Evolutionary conservation across 2,329 filamentous ascomycete genomes (phyloP).

Genomic region (Diaporthe batatas): DNA sequence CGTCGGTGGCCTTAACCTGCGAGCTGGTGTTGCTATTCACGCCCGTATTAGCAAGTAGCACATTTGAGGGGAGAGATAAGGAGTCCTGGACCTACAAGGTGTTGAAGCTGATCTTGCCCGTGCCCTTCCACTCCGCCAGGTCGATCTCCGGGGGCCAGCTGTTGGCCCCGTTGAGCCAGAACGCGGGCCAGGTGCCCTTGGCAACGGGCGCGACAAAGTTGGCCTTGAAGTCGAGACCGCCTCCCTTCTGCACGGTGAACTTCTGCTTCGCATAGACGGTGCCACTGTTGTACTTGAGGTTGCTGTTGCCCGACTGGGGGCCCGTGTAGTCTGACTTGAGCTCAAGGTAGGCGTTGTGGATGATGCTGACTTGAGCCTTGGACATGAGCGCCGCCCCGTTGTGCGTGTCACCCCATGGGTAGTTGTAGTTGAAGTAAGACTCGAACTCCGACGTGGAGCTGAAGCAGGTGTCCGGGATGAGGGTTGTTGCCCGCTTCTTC

Average conservation of each 20-base stretch:
- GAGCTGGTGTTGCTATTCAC: constrained; percentile 54
- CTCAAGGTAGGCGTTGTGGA: constrained; percentile 55
- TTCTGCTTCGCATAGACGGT: constrained; percentile 54
- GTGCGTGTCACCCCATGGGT: constrained; percentile 68
- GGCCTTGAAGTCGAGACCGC: constrained; percentile 55
- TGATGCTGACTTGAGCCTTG: constrained; percentile 57
- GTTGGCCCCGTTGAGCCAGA: constrained; percentile 66
- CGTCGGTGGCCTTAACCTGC: constrained; percentile 58
- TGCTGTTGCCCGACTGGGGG: constrained; percentile 52
- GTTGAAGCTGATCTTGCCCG: constrained; percentile 66
- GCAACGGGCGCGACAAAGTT: constrained; percentile 55
- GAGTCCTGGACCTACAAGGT: constrained; percentile 51
- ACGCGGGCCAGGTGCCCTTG: constrained; percentile 66
- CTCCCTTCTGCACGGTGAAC: constrained; percentile 53
- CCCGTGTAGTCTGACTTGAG: constrained; percentile 60
- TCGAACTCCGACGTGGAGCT: constrained; percentile 52
- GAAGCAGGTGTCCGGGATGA: constrained; percentile 54
- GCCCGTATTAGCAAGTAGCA: not conserved
- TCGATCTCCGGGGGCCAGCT: constrained; percentile 70
- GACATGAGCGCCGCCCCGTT: constrained; percentile 68
- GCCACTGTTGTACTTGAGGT: constrained; percentile 65
- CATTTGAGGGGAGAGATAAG: not conserved
- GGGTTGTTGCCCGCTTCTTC: constrained; percentile 46
- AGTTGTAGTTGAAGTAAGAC: constrained; percentile 62
- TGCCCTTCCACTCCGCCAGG: constrained; percentile 70